Conservation (phyloP, 1,284 basidiomycete species). For the Trichosporon sp. region DNA sequence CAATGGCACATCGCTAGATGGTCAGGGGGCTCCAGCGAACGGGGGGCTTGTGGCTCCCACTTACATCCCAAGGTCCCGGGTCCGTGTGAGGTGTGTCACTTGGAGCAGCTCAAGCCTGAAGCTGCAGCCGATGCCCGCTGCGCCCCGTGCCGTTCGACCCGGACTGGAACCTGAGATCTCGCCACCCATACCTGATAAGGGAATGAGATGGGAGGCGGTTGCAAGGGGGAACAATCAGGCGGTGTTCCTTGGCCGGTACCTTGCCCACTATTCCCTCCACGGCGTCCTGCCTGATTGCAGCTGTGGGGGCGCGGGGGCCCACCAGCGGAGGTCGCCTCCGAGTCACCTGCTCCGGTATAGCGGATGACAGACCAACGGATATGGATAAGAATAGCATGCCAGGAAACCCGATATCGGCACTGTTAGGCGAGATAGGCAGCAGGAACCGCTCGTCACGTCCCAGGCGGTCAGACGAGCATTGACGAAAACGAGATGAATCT, state of each 20-base stretch:
- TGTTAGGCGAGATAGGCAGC: neutral
- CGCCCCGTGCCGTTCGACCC: neutral
- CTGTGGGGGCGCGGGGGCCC: neutral
- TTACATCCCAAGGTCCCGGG: conserved; percentile 7
- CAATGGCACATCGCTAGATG: neutral
- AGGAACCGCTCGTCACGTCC: neutral
- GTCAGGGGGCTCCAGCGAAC: conserved; percentile 1
- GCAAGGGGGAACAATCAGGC: neutral
- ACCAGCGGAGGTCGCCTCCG: neutral
- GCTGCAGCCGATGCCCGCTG: neutral
- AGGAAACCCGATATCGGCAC: neutral
- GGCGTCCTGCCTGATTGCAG: no score
- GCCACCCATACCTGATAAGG: neutral
- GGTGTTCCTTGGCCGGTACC: neutral
- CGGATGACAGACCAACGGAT: no score
- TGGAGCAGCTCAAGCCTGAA: neutral
- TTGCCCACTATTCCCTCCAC: conserved; percentile 1
- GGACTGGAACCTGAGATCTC: neutral
- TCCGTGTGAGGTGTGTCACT: neutral
- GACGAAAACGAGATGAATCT: neutral
- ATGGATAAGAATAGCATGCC: neutral
- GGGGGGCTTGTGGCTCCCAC: conserved; percentile 3
- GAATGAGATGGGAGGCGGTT: neutral
- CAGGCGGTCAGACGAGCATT: neutral
- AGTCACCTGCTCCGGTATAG: no score